These are phyloP conservation scores for Moesziomyces sp. DNA, from an alignment of 1,284 basidiomycete genomes.

Conservation along the genomic window DNA sequence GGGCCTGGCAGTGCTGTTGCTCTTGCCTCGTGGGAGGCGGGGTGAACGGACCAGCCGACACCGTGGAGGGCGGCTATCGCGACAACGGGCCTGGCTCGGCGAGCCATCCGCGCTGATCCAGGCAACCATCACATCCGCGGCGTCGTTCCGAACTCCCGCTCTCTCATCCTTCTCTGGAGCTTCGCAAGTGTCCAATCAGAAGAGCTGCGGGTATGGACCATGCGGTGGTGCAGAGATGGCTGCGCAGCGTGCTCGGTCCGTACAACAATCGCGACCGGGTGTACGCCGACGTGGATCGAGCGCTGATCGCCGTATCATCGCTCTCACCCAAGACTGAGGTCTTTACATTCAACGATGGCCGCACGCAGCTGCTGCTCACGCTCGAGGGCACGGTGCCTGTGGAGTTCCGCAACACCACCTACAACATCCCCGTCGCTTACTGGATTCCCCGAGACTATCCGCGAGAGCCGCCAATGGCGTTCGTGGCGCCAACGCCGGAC, in stretches of 20 bases:
- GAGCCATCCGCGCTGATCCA: neutral
- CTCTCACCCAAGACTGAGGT: constrained; percentile 89
- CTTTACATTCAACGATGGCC: constrained; percentile 94
- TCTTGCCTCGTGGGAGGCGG: neutral
- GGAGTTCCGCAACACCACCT: constrained; percentile 78
- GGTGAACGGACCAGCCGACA: constrained; percentile 26
- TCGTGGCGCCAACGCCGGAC: constrained; percentile 90
- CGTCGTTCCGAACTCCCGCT: neutral
- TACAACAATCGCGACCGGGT: constrained; percentile 76
- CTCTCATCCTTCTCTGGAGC: neutral
- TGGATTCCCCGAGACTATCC: constrained; percentile 73
- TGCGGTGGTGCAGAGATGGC: constrained; percentile 61
- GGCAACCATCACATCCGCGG: no score
- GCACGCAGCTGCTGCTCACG: constrained; percentile 87
- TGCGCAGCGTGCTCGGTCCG: constrained; percentile 53
- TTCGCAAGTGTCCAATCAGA: neutral
- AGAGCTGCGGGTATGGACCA: constrained; percentile 52
- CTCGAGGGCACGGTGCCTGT: constrained; percentile 92
- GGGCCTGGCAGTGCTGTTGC: neutral
- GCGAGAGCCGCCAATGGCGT: constrained; percentile 82
- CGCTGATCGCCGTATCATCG: constrained; percentile 74
- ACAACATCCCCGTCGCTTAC: constrained; percentile 91
- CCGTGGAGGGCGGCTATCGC: neutral
- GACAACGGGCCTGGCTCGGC: neutral
- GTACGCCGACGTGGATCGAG: constrained; percentile 76